phyloP scores from a whole-genome alignment of 352 stramenopile species.

The Phytophthora macrochlamydospora region DNA sequence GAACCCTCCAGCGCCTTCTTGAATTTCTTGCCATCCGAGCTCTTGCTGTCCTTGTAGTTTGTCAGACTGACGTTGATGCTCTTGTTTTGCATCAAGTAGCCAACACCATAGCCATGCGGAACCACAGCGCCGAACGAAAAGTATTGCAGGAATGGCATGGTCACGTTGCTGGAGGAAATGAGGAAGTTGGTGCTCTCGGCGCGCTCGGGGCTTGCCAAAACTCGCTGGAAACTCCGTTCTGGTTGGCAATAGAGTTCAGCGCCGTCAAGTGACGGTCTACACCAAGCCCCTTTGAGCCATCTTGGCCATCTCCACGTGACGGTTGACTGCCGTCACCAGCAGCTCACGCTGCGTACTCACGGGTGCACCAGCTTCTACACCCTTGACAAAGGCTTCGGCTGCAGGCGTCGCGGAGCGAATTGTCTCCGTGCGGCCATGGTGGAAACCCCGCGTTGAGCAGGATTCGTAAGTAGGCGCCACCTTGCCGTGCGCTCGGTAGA shows the following conservation, averaged over 20 bases:
- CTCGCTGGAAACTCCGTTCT: slow-evolving; percentile 61
- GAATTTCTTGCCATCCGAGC: slow-evolving; percentile 76
- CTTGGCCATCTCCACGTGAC: slow-evolving; percentile 91
- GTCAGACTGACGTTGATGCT: slow-evolving; percentile 86
- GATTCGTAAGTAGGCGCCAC: slow-evolving; percentile 91
- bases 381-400: slow-evolving; percentile 69
- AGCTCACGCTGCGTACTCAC: slow-evolving; percentile 64
- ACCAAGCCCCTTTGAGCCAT: slow-evolving; percentile 83
- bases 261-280: slow-evolving; percentile 89
- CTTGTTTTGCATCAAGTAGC: slow-evolving; percentile 89
- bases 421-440: slow-evolving; percentile 92
- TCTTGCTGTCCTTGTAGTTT: slow-evolving; percentile 80
- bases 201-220: slow-evolving; percentile 86
- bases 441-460: slow-evolving; percentile 91
- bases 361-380: slow-evolving; percentile 49
- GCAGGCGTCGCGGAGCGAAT: slow-evolving; percentile 88
- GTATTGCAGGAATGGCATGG: slow-evolving; percentile 87
- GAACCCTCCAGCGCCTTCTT: slow-evolving; percentile 65
- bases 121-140: slow-evolving; percentile 92
- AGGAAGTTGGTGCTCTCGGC: slow-evolving; percentile 86
- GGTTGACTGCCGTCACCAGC: slow-evolving; percentile 72
- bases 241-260: slow-evolving; percentile 74
- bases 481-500: slow-evolving; percentile 76
- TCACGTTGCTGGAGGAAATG: slow-evolving; percentile 93
- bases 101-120: slow-evolving; percentile 88